A percentile compares a stretch with the other conserved stretches of the same genome.
phyloP scores from a whole-genome alignment of 371 early-diverging fungal species.

The Mucor racemosus region DNA sequence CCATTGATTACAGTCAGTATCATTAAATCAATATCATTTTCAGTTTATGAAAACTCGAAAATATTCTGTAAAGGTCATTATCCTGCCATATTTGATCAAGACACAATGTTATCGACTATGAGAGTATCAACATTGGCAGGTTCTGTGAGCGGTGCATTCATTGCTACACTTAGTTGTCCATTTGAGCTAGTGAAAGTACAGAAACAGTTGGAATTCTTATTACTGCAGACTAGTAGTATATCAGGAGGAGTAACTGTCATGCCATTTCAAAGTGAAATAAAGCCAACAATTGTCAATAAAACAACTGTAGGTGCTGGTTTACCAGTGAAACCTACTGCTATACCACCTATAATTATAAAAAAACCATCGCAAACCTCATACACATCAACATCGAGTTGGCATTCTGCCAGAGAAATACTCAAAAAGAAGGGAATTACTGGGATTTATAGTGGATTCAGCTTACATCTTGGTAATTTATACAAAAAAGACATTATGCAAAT shows the following conservation, averaged over 20 bases:
- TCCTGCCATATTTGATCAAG: constrained; percentile 27
- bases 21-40: constrained; percentile 77
- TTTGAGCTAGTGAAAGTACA: constrained; percentile 84
- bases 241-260: constrained; percentile 51
- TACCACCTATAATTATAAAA: constrained; percentile 17
- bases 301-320: constrained; percentile 42
- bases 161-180: constrained; percentile 75
- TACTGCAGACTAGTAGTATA: constrained; percentile 60
- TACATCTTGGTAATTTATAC: constrained; percentile 49
- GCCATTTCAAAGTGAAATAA: constrained; percentile 24
- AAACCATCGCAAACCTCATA: neutral
- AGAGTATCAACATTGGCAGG: constrained; percentile 66
- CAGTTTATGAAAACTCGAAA: constrained; percentile 73
- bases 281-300: constrained; percentile 22
- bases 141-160: constrained; percentile 65
- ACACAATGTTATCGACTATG: constrained; percentile 53
- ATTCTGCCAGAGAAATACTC: constrained; percentile 62
- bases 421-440: constrained; percentile 54
- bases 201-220: constrained; percentile 71
- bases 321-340: constrained; percentile 31
- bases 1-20: constrained; percentile 79
- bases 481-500: neutral
- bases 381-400: constrained; percentile 57
- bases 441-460: constrained; percentile 54
- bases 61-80: constrained; percentile 29